Evolutionary conservation across 2,329 filamentous ascomycete genomes (phyloP), one percentile per base, ranked within the genome.

Genomic region (Sarocladiaceae sp.): DNA sequence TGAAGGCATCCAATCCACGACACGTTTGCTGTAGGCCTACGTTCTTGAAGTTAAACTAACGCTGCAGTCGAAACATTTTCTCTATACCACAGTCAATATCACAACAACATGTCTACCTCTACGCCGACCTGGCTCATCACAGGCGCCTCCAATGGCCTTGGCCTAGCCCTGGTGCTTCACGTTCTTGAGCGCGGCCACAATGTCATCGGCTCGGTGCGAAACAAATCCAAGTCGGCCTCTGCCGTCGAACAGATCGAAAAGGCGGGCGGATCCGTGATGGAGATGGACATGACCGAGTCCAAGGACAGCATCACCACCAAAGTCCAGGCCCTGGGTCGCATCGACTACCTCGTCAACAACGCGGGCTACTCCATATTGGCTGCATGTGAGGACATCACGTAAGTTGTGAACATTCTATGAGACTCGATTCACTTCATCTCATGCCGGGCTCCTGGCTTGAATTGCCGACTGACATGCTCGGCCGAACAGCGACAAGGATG

Each of bases 91-190:
- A n/a, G n/a, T n/a, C n/a, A n/a, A n/a, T n/a, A n/a, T n/a, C n/a
- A n/a, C n/a, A n/a, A n/a, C n/a, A n/a, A n/a, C n/a, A n/a, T n/a
- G n/a, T n/a, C n/a, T n/a, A n/a, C n/a, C n/a, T n/a, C n/a, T n/a
- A n/a, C n/a, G n/a, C 42, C 40, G 25, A 69, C 76, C 15, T 78
- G 74, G 73, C 69, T 78, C 59, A 75, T 79, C 56, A 78, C 71
- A 7, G 76, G 74, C 15, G 68, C 69, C 3, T 73, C 71, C 35
- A 68, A 64, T 13, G 76, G 76, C 50, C 68, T 79, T 54, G 76
- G 76, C 29, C 66, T 72, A 35, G 62, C 66, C 53, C 65, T 79
- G 3, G 67, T 68, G 26, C 67, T 74, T 15, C 65, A 69, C 22
- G 70, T 66, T 31, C 70, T 77, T 50, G 59, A 61, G 1, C 65